phyloP scores from a whole-genome alignment of 257 asterid genomes.

The Osmanthus fragrans region DNA sequence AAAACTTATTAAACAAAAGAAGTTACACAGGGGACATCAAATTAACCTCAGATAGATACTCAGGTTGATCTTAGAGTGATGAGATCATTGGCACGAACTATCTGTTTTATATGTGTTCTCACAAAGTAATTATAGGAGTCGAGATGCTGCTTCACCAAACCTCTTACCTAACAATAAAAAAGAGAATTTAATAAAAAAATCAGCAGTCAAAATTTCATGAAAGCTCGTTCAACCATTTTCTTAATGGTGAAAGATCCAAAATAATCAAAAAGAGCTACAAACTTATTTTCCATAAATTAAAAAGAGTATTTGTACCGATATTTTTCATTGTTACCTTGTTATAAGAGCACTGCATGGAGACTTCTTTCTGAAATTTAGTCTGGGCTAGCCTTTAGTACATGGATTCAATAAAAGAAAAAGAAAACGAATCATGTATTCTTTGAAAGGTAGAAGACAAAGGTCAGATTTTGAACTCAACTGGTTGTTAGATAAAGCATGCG shows the following conservation, averaged over 20 bases:
- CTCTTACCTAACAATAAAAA: constrained; percentile 57
- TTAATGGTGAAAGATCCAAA: not conserved
- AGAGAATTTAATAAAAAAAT: not conserved
- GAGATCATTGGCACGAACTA: constrained; percentile 60
- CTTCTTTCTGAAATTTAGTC: not conserved
- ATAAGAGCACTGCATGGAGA: not conserved
- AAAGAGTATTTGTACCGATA: not conserved
- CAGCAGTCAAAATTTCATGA: not conserved
- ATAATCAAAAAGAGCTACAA: not conserved
- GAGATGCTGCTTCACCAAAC: constrained; percentile 89
- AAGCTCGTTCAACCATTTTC: not conserved
- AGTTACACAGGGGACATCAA: constrained; percentile 6
- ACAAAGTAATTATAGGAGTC: constrained; percentile 86
- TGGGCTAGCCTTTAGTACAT: not conserved
- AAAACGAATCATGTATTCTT: not conserved
- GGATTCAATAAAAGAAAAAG: not conserved
- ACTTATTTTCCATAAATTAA: not conserved
- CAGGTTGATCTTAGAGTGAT: constrained; percentile 44
- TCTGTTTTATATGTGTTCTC: constrained; percentile 60
- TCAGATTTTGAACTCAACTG: not conserved
- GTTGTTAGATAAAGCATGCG: not conserved
- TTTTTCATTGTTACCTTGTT: not conserved
- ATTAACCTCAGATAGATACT: constrained; percentile 51
- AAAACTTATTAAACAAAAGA: not conserved
- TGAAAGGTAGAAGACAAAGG: not conserved